Evolutionary conservation across 2,329 filamentous ascomycete genomes (phyloP), one percentile per base, ranked within the genome.

Genomic region (Hymenoscyphus fructigenus): DNA sequence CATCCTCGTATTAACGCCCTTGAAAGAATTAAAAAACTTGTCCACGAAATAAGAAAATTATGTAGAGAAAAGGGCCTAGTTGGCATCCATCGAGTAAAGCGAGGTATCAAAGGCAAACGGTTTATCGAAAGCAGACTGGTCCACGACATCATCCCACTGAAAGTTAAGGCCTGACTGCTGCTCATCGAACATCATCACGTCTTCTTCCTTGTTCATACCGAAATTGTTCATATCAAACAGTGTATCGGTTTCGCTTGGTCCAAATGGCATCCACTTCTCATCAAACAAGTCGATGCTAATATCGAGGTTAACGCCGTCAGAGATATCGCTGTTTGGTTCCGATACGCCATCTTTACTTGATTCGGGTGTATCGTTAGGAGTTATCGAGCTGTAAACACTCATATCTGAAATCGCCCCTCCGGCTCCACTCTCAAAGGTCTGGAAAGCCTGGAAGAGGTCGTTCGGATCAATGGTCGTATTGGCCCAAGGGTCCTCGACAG

Each of bases 311-410:
- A 81, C 79, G 5, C 79, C 79, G 64, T 88, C 86, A 2, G 84
- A 82, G 20, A 88, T 83, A 69, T 89, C 86, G 71, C 85, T 88
- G 66, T 83, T 88, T 10, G 85, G 84, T 70, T 88, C 86, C 50
- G 86, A 87, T 9, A 79, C 75, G 3, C 83, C 82, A 32, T 88
- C 85, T 73, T 88, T 87, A 75, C 80, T 85, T 1, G 86, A 88
- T 69, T 88, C 86, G 0, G 86, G 87, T 7, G 87, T 89, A 71
- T 88, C 85, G 66, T 87, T 86, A 0, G 86, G 85, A 28, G 86
- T 86, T 64, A 84, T 77, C 0, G 83, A 81, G 23, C 82, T 81
- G 70, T 85, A 87, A 9, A 84, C 77, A 62, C 76, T 79, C 73
- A 84, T 80, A 67, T 88, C 84, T 14, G 80, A 79, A 62, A 86